A percentile compares a stretch with the other conserved stretches of the same genome.
Conservation (phyloP, 371 early-diverging fungal species). For the Circinella umbellata region DNA sequence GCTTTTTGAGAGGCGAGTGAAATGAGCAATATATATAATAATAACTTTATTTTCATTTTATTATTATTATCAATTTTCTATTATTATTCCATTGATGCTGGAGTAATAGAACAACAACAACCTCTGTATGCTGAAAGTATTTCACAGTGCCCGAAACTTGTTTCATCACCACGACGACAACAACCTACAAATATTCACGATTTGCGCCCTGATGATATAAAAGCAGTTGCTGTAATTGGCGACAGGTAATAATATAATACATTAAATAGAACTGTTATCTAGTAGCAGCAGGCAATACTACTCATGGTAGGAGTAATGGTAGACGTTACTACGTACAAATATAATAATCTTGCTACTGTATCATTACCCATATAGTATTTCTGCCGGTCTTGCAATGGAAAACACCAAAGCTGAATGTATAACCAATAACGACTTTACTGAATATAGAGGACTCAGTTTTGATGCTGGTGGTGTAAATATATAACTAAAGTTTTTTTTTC, state of each 20-base stretch:
- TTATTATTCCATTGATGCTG: too few species aligned
- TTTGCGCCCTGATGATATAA: slow-evolving; percentile 24
- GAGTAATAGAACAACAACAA: too few species aligned
- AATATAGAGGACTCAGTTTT: slow-evolving; percentile 40
- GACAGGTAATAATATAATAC: slow-evolving; percentile 37
- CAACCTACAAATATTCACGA: slow-evolving; percentile 23
- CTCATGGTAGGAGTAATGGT: too few species aligned
- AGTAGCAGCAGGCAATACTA: not conserved
- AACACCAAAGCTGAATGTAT: slow-evolving; percentile 31
- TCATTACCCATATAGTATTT: slow-evolving; percentile 24
- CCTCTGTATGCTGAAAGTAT: slow-evolving; percentile 3
- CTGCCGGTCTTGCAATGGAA: slow-evolving; percentile 33
- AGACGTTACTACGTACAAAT: too few species aligned
- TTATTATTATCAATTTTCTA: too few species aligned
- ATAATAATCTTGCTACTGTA: too few species aligned
- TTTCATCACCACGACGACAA: not conserved
- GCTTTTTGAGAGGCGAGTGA: too few species aligned
- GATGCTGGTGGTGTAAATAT: slow-evolving; percentile 38
- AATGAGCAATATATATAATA: too few species aligned
- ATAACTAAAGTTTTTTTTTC: too few species aligned
- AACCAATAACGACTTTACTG: slow-evolving; percentile 20
- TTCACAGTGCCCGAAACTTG: not conserved
- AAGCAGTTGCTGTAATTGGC: slow-evolving; percentile 25
- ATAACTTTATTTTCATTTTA: too few species aligned
- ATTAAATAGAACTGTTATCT: not conserved